Evolutionary conservation across 176 grass and related monocot species (phyloP).

Genomic region (Oryza meyeriana): DNA sequence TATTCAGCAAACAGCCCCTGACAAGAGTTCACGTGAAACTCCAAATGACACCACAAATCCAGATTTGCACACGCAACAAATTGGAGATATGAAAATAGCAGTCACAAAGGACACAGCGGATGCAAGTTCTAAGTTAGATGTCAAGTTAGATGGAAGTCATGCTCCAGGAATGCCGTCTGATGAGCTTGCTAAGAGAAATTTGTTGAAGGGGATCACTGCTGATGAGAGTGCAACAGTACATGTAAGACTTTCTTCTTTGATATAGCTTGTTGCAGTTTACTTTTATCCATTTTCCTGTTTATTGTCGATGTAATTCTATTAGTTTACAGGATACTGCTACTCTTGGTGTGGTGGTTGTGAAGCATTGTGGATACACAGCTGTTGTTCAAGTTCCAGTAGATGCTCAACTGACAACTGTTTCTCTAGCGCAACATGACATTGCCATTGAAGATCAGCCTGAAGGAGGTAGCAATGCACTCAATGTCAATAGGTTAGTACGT

Average conservation of each 20-base stretch:
- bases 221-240: slow-evolving; percentile 96
- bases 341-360: slow-evolving; percentile 85
- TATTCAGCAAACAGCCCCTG: slow-evolving; percentile 54
- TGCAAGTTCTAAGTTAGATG: slow-evolving; percentile 71
- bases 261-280: neutral
- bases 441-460: slow-evolving; percentile 89
- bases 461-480: slow-evolving; percentile 87
- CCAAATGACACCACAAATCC: slow-evolving; percentile 41
- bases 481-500: slow-evolving; percentile 79
- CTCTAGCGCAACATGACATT: slow-evolving; percentile 52
- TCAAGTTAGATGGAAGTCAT: slow-evolving; percentile 91
- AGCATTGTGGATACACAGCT: slow-evolving; percentile 91
- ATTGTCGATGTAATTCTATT: slow-evolving; percentile 31
- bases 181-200: slow-evolving; percentile 78
- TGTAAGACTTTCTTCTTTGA: slow-evolving; percentile 43
- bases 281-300: slow-evolving; percentile 21
- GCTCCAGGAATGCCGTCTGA: slow-evolving; percentile 55
- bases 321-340: slow-evolving; percentile 81
- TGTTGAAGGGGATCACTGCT: slow-evolving; percentile 93
- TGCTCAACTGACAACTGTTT: slow-evolving; percentile 39
- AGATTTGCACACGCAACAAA: slow-evolving; percentile 50
- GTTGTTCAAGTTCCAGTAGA: slow-evolving; percentile 84
- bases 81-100: slow-evolving; percentile 83
- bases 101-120: slow-evolving; percentile 70
- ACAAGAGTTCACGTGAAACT: slow-evolving; percentile 37